Evolutionary conservation across 495 filamentous ascomycete genomes (phyloP).

Genomic region (Penicillium bialowiezense): DNA sequence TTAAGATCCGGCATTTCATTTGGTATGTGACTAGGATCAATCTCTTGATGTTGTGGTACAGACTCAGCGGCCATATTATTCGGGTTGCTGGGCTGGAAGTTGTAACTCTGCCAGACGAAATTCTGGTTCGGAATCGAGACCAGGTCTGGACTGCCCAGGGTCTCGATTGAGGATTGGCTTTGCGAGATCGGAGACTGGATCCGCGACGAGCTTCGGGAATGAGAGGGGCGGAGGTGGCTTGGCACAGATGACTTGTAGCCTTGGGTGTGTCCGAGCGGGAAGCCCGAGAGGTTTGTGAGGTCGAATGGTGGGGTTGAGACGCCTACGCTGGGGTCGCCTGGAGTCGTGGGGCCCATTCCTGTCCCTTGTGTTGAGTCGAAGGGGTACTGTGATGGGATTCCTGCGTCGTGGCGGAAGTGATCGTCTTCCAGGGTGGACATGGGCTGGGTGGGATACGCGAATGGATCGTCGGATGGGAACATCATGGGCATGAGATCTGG

Average conservation of each 20-base stretch:
- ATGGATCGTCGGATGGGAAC: constrained; percentile 88
- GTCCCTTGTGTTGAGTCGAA: constrained; percentile 13
- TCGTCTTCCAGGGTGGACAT: constrained; percentile 62
- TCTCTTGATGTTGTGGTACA: constrained; percentile 18
- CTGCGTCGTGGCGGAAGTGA: constrained; percentile 39
- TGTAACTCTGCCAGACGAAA: constrained; percentile 45
- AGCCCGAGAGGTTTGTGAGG: constrained; percentile 28
- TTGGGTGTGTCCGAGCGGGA: constrained; percentile 17
- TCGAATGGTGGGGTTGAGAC: constrained; percentile 29
- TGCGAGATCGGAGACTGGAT: constrained; percentile 37
- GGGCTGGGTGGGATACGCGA: constrained; percentile 85
- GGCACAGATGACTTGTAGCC: constrained; percentile 29
- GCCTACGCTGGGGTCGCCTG: constrained; percentile 17
- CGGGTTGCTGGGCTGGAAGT: constrained; percentile 28
- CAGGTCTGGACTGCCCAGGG: constrained; percentile 41
- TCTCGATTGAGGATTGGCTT: constrained; percentile 31
- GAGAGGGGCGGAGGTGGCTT: constrained; percentile 22
- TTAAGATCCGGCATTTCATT: constrained; percentile 24
- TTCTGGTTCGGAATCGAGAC: constrained; percentile 47
- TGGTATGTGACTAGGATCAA: constrained; percentile 15
- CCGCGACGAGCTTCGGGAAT: constrained; percentile 26
- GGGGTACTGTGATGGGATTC: constrained; percentile 13
- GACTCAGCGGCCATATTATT: constrained; percentile 18
- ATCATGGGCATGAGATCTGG: constrained; percentile 83
- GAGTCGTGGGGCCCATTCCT: constrained; percentile 17